Percentiles rank a stretch among this genome's conserved stretches.
These are phyloP conservation scores for Stagonosporopsis cucurbitacearum DNA, from an alignment of 2,329 filamentous ascomycete species.

Conservation along the genomic window DNA sequence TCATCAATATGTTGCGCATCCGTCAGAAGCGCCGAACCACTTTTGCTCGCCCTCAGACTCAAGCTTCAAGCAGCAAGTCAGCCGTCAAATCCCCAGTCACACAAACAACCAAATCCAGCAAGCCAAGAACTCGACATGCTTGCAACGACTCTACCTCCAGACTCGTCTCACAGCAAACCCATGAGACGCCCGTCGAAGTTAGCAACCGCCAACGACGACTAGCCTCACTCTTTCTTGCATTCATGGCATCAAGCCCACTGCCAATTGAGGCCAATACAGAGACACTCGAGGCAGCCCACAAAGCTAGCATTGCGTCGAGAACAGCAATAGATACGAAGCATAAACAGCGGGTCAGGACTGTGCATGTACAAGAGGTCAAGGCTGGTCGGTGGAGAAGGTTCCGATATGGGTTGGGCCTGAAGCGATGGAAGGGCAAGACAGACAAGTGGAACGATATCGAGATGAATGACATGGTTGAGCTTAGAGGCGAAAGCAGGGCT, in stretches of 20 bases:
- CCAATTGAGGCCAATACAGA: conserved; percentile 27
- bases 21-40: conserved; percentile 8
- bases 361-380: conserved; percentile 13
- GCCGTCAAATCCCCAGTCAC: neutral
- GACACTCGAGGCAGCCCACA: conserved; percentile 25
- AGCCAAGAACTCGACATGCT: neutral
- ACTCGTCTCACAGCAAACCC: neutral
- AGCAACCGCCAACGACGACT: conserved; percentile 24
- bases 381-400: conserved; percentile 24
- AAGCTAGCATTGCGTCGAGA: conserved; percentile 15
- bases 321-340: neutral
- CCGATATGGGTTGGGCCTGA: conserved; percentile 21
- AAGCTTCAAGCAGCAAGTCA: conserved; percentile 8
- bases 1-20: conserved; percentile 5
- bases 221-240: conserved; percentile 26
- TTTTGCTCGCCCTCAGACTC: neutral
- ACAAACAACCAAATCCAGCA: neutral
- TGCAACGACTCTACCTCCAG: neutral
- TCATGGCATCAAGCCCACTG: conserved; percentile 24
- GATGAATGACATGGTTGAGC: conserved; percentile 62
- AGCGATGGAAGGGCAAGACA: conserved; percentile 18
- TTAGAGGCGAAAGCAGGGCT: conserved; percentile 77
- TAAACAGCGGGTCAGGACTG: conserved; percentile 1
- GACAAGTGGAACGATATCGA: conserved; percentile 3
- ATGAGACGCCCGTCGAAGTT: neutral